Evolutionary conservation across 2,329 filamentous ascomycete genomes (phyloP), one percentile per base, ranked within the genome.

Genomic region (Alternaria metachromatica): DNA sequence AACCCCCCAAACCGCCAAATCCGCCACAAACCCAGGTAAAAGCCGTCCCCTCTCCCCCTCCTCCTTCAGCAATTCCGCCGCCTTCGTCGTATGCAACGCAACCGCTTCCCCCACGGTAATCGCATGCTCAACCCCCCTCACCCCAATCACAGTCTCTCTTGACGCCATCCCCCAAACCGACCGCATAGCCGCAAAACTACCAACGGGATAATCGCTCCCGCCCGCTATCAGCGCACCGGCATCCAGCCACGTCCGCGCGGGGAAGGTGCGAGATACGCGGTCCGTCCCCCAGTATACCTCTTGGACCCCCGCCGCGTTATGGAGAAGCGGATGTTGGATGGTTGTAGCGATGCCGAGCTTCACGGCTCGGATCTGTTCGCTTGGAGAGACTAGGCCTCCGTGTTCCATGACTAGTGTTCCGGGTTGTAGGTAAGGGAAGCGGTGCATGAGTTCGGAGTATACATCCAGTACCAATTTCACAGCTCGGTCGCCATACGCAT

Each of bases 291-390:
- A 41, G 37, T 41, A 41, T 18, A 41, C 37, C 2, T 41, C 37
- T 1, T 41, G 37, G 0, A 41, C 9, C 1, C 37, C 37, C 37
- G 37, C 37, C 1, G 37, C 37, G 9, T 41, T 41, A 3, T 41
- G 37, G 2, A 41, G 5, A 11, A 41, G 37, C 5, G 37, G 37
- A 0, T 41, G 37, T 6, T 41, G 37, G n/a, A 41, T 41, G 0
- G 37, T 41, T 0, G 37, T 41, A 0, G 37, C 37, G 3, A 41
- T 41, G 0, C 37, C 37, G 0, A 41, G 9, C 0, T 6, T 3
- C 5, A 41, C 37, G 0, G 37, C 37, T 3, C 37, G 37, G 1
- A 3, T 6, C 0, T 41, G 37, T 2, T 41, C 37, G 1, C 15
- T n/a, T 0, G 33, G 37, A 1, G 37, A 41, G 1, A 41, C 9